Evolutionary conservation across 1,139 yeast species (phyloP), one percentile per base, ranked within the genome.

Genomic region (Geotrichum candidum): DNA sequence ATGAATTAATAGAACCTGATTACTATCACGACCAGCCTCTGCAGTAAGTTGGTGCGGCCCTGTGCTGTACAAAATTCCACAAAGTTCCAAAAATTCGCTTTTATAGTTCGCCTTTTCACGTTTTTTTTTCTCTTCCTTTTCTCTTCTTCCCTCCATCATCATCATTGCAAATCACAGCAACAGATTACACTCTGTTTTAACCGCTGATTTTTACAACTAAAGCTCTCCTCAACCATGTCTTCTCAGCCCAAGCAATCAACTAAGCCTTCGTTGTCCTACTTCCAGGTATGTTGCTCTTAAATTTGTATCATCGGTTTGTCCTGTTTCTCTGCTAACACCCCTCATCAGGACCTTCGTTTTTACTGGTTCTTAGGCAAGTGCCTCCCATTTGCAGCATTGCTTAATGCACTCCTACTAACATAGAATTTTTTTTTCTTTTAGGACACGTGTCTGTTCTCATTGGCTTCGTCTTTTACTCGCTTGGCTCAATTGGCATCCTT

Each of bases 381-480:
- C 13, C n/a, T 18, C 35, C 25, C 29, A 48, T 11, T 6, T n/a
- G 25, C 23, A n/a, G 11, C 46, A 7, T 45, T 22, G 3, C 7
- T 45, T 35, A 25, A 27, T 45, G 57, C 51, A 41, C 46, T 41
- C 6, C 54, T 45, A 35, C 48, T 57, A 35, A 51, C 54, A 48
- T 38, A 52, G 53, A 29, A 18, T 50, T 41, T 35, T 41, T 41
- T 41, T 15, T 41, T 41, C n/a, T 6, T 13, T 54, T 59, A 60
- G 73, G 97, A 64, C 97, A 94, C 72, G 78, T 84, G 5, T 69
- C 82, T 55, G 88, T 92, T 2, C 77, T 91, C 35, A 25, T 82
- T 11, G 81, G 85, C 61, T 77, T 84, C 13, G 59, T 83, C 33
- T 74, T 86, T 64, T 88, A 84, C 73, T 68, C 83, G 23, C 73